phyloP scores from a whole-genome alignment of 148 eudicot species.

The Rhododendron simsii region DNA sequence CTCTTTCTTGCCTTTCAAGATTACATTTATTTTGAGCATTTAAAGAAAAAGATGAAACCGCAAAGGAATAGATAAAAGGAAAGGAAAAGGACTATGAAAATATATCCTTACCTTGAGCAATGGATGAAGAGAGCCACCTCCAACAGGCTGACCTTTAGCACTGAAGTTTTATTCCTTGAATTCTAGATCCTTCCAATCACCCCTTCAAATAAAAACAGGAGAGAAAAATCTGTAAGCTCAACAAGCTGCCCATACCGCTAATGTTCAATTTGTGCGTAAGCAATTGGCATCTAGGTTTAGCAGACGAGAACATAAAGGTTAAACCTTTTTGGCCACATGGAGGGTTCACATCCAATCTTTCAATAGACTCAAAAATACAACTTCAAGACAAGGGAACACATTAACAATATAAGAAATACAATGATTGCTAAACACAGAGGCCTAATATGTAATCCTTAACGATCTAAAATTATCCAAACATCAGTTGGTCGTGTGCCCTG shows the following conservation, averaged over 20 bases:
- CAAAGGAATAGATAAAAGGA: background rate
- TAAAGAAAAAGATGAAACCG: background rate
- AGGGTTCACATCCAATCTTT: background rate
- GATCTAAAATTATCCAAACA: background rate
- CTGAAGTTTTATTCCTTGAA: conserved; percentile 90
- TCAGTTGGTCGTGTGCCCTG: background rate
- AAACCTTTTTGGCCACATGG: background rate
- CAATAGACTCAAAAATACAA: background rate
- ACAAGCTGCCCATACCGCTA: background rate
- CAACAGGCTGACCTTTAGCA: conserved; percentile 45
- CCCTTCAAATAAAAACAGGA: conserved; percentile 1
- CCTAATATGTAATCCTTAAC: background rate
- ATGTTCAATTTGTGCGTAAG: background rate
- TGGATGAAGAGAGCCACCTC: conserved; percentile 62
- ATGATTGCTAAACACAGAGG: background rate
- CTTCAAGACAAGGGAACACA: background rate
- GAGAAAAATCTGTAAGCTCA: conserved; percentile 5
- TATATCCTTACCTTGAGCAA: conserved; percentile 18
- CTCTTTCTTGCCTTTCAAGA: background rate
- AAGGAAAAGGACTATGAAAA: background rate
- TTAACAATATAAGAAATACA: background rate
- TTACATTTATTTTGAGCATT: background rate
- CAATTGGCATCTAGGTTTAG: background rate
- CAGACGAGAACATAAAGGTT: background rate
- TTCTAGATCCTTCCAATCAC: conserved; percentile 70